phyloP scores from a whole-genome alignment of 1,284 basidiomycete genomes.

The Naganishia albida region DNA sequence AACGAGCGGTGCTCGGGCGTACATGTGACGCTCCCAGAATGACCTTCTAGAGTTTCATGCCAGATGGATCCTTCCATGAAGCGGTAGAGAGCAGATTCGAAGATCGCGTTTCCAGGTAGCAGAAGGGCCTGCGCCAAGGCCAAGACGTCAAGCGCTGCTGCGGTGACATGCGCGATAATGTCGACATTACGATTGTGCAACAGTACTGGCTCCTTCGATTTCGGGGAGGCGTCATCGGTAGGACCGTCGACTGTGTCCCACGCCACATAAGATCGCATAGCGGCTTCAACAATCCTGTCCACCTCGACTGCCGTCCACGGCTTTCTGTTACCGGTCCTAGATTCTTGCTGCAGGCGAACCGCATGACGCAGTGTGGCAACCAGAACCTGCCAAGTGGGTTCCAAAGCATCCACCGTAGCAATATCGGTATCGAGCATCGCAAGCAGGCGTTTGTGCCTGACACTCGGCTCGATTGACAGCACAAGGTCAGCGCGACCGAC shows the following conservation, averaged over 20 bases:
- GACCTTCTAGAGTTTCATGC: slow-evolving; percentile 23
- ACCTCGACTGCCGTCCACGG: slow-evolving; percentile 27
- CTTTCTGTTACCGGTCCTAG: slow-evolving; percentile 39
- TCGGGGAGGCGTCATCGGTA: slow-evolving; percentile 1
- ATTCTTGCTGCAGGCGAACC: slow-evolving; percentile 60
- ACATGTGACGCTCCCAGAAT: background rate
- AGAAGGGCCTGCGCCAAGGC: slow-evolving; percentile 49
- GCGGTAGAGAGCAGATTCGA: slow-evolving; percentile 6
- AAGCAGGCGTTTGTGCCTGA: background rate
- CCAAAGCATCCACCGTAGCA: background rate
- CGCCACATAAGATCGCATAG: slow-evolving; percentile 7
- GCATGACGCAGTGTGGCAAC: slow-evolving; percentile 69
- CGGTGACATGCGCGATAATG: slow-evolving; percentile 67
- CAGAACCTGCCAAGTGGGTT: slow-evolving; percentile 13
- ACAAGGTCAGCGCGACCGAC: background rate
- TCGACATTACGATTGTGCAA: slow-evolving; percentile 65
- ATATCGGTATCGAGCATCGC: background rate
- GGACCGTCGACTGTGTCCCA: slow-evolving; percentile 16
- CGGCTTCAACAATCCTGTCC: slow-evolving; percentile 28
- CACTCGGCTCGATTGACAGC: background rate
- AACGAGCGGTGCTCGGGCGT: background rate
- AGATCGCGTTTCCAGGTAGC: slow-evolving; percentile 33
- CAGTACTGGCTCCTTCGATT: slow-evolving; percentile 34
- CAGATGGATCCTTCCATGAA: slow-evolving; percentile 32
- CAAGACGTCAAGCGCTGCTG: slow-evolving; percentile 55